phyloP scores from a whole-genome alignment of 768 basidiomycete species.

The Pisolithus albus region DNA sequence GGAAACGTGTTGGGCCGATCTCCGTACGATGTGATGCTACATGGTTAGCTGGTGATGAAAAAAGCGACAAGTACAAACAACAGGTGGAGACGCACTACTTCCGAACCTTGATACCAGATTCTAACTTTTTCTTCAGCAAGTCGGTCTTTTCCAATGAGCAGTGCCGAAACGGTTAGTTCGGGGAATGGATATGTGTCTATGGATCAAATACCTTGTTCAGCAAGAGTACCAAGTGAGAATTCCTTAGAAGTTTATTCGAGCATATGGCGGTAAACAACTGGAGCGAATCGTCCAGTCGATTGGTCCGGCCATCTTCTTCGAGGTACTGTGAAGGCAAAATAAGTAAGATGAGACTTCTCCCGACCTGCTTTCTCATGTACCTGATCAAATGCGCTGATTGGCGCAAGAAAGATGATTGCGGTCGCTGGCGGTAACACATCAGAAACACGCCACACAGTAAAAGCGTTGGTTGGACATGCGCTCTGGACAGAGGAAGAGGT shows the following conservation, averaged over 20 bases:
- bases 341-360: constrained; percentile 9
- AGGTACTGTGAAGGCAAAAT: constrained; percentile 47
- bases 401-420: constrained; percentile 82
- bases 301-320: constrained; percentile 73
- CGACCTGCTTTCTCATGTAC: constrained; percentile 28
- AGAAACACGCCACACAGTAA: constrained; percentile 6
- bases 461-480: constrained; percentile 14
- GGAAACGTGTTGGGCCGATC: constrained; percentile 66
- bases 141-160: constrained; percentile 45
- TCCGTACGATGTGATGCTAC: constrained; percentile 72
- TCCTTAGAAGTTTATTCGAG: constrained; percentile 64
- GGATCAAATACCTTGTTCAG: constrained; percentile 60
- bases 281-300: constrained; percentile 76
- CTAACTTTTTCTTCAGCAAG: constrained; percentile 64
- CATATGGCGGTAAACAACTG: constrained; percentile 73
- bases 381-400: constrained; percentile 85
- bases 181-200: constrained; percentile 1
- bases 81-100: constrained; percentile 55
- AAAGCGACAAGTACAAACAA: not conserved
- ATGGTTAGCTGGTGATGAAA: not conserved
- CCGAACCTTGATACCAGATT: constrained; percentile 58
- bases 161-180: constrained; percentile 6
- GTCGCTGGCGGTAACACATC: constrained; percentile 41
- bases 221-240: constrained; percentile 67
- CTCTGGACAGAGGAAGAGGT: constrained; percentile 4